These are phyloP conservation scores for Serpula lacrymans DNA, from an alignment of 768 basidiomycete species.

Conservation along the genomic window DNA sequence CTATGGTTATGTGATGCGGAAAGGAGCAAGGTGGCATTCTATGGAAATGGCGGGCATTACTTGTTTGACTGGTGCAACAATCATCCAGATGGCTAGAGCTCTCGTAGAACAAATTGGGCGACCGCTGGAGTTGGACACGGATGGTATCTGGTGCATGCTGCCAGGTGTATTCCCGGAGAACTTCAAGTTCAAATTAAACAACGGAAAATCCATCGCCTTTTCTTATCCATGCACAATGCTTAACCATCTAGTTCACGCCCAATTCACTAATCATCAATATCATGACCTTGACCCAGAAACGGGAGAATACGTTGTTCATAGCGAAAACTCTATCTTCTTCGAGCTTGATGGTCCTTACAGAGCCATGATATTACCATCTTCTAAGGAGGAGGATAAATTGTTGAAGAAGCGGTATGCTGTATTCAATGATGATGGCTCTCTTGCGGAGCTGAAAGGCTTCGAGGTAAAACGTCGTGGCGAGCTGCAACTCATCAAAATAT, in stretches of 20 bases:
- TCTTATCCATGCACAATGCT: constrained; percentile 99
- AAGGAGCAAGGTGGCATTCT: constrained; percentile 98
- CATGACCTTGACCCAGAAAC: constrained; percentile 85
- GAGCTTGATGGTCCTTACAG: constrained; percentile 98
- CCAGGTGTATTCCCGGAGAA: constrained; percentile 97
- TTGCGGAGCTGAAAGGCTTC: constrained; percentile 99
- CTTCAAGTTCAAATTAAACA: constrained; percentile 88
- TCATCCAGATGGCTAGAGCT: constrained; percentile 98
- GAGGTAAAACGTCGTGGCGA: constrained; percentile 98
- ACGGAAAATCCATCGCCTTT: constrained; percentile 83
- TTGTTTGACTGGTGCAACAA: constrained; percentile 93
- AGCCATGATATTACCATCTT: constrained; percentile 98
- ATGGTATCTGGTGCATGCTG: constrained; percentile 99
- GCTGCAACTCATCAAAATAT: constrained; percentile 97
- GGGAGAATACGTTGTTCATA: constrained; percentile 81
- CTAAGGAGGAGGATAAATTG: constrained; percentile 98
- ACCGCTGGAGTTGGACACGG: constrained; percentile 95
- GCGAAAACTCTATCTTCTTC: constrained; percentile 99
- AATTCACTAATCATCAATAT: constrained; percentile 98
- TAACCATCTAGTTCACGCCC: constrained; percentile 92
- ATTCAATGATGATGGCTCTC: constrained; percentile 94
- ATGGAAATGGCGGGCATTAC: constrained; percentile 99
- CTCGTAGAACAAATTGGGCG: constrained; percentile 97
- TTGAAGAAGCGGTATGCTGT: constrained; percentile 99
- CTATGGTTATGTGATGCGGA: constrained; percentile 99